These are phyloP conservation scores for Cinnamomum micranthum DNA, from an alignment of 164 flowering plant genomes.

Conservation along the genomic window DNA sequence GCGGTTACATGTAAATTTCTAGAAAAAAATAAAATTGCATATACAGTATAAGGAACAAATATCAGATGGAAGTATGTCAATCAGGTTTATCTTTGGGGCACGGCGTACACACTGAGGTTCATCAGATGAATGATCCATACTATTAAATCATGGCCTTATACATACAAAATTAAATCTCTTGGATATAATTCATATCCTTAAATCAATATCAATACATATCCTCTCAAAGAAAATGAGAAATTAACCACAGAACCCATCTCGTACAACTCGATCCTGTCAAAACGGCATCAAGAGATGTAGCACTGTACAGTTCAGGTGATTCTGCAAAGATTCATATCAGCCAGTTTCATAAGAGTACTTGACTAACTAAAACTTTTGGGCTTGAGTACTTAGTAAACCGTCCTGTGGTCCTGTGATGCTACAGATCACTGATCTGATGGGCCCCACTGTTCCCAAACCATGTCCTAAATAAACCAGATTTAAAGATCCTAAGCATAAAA, in stretches of 20 bases:
- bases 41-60: no score
- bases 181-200: no score
- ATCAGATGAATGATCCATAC: no score
- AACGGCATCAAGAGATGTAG: background rate
- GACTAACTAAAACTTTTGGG: background rate
- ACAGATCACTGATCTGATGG: background rate
- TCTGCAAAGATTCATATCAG: background rate
- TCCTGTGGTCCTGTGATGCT: background rate
- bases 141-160: no score
- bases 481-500: background rate
- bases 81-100: no score
- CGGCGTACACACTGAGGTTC: no score
- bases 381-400: background rate
- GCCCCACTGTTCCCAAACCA: background rate
- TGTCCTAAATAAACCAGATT: background rate
- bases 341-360: background rate
- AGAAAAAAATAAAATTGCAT: no score
- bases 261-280: background rate
- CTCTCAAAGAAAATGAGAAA: background rate
- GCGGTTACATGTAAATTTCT: no score
- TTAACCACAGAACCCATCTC: background rate
- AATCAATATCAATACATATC: no score
- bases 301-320: background rate
- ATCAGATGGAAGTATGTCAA: no score
- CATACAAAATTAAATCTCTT: no score